Evolutionary conservation across 2,329 filamentous ascomycete species (phyloP), one percentile per base, ranked within the genome.

Genomic region (Sclerotinia subarctica): DNA sequence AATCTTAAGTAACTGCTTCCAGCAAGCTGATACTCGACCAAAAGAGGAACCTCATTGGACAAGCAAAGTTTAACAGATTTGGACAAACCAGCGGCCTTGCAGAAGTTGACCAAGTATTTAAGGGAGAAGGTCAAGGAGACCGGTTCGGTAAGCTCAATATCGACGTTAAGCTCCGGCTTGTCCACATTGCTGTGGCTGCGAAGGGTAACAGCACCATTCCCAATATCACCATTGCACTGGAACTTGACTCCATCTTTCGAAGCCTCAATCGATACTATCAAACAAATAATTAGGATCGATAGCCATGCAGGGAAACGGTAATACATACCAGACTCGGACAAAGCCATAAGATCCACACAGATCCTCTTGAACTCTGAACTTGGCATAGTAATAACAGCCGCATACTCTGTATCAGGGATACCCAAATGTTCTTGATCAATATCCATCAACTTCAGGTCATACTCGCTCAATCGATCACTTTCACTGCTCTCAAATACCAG

Each of bases 401-500:
- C 91, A 78, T 99, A 99, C 77, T 99, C 95, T n/a, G 96, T 99
- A 76, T 99, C 94, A 21, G 95, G 95, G 76, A 99, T 99, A 71
- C 95, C 95, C 81, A 99, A 84, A 81, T 99, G 95, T 86, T 99
- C 95, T 84, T 99, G 96, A 82, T 99, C 95, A 80, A 99, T 99
- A 80, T 99, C 95, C 95, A 99, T 99, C 79, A 99, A 89, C 86
- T 99, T 99, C 82, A 99, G 91, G 81, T 99, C 95, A 80, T 99
- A 99, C 85, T 99, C 96, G 86, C 92, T 96, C 78, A 99, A 87
- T 74, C 95, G 87, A 81, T 99, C 95, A 76, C 88, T 91, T 78
- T 90, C 88, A 73, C 86, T 84, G 84, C 89, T 96, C 88, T 99
- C 96, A 78, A 99, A 99, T 75, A 94, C 87, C 73, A 99, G 84